These are phyloP conservation scores for Neostapfia colusana DNA, from an alignment of 176 grass and related monocot species.

Conservation along the genomic window DNA sequence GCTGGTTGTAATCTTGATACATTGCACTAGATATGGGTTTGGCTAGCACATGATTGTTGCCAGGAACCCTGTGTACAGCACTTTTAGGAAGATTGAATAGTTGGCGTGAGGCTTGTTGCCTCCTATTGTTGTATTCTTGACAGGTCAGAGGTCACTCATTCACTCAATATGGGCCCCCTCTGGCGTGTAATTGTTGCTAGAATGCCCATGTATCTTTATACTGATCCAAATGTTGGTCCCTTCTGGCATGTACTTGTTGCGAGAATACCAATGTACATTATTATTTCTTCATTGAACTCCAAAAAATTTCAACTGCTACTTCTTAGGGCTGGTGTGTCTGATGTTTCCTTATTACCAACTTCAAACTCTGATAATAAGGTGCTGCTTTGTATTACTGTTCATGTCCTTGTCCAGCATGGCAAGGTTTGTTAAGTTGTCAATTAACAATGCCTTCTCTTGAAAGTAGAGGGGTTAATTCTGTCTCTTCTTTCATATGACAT, in stretches of 20 bases:
- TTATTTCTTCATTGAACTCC: constrained; percentile 35
- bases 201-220: constrained; percentile 43
- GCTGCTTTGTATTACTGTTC: not conserved
- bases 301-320: constrained; percentile 43
- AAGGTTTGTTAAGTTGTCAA: constrained; percentile 9
- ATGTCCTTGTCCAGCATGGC: not conserved
- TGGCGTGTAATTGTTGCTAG: constrained; percentile 43
- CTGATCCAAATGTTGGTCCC: constrained; percentile 28
- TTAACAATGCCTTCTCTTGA: not conserved
- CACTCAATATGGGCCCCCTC: constrained; percentile 29
- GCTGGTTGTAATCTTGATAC: constrained; percentile 70
- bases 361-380: not conserved
- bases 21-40: constrained; percentile 34
- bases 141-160: too few species aligned
- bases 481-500: not conserved
- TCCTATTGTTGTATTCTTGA: constrained; percentile 52
- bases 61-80: constrained; percentile 39
- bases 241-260: constrained; percentile 60
- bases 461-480: not conserved
- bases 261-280: constrained; percentile 46
- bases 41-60: constrained; percentile 52
- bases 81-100: constrained; percentile 45
- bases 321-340: constrained; percentile 7
- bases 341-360: constrained; percentile 28
- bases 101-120: constrained; percentile 55